phyloP scores from a whole-genome alignment of 2,329 filamentous ascomycete genomes.

The Diaporthe sp. region DNA sequence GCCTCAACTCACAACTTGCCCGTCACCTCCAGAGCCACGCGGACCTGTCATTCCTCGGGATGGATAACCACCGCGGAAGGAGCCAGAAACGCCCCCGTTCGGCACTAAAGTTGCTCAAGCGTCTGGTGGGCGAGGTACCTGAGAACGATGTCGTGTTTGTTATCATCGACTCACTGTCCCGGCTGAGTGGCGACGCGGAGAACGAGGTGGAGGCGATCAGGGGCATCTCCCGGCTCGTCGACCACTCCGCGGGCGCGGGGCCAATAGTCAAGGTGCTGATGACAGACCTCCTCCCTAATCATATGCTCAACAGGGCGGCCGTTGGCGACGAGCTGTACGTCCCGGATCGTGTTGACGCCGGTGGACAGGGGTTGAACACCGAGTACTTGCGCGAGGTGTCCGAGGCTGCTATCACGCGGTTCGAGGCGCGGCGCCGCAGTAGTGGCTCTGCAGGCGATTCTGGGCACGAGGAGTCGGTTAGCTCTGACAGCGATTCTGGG shows the following conservation, averaged over 20 bases:
- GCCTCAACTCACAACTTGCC: background rate
- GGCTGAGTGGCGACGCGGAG: constrained; percentile 6
- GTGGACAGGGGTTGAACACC: background rate
- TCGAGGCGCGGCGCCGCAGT: background rate
- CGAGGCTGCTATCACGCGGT: background rate
- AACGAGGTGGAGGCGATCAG: background rate
- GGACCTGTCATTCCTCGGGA: background rate
- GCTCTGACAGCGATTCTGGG: background rate
- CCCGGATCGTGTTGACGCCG: background rate
- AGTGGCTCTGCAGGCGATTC: background rate
- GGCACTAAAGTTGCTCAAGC: background rate
- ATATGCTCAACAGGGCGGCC: too few relatives aligned
- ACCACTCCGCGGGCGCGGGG: background rate
- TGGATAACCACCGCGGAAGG: background rate
- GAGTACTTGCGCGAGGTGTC: background rate
- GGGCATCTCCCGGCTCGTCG: background rate
- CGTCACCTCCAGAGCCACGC: background rate
- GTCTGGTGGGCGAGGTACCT: background rate
- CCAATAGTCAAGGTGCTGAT: background rate
- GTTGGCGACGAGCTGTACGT: background rate
- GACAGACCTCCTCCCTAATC: background rate
- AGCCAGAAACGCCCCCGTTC: background rate
- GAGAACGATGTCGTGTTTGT: background rate
- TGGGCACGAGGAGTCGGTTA: background rate
- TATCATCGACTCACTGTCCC: background rate